Evolutionary conservation across 2,329 filamentous ascomycete species (phyloP), one percentile per base, ranked within the genome.

Genomic region (Ceratocystis colombiana): DNA sequence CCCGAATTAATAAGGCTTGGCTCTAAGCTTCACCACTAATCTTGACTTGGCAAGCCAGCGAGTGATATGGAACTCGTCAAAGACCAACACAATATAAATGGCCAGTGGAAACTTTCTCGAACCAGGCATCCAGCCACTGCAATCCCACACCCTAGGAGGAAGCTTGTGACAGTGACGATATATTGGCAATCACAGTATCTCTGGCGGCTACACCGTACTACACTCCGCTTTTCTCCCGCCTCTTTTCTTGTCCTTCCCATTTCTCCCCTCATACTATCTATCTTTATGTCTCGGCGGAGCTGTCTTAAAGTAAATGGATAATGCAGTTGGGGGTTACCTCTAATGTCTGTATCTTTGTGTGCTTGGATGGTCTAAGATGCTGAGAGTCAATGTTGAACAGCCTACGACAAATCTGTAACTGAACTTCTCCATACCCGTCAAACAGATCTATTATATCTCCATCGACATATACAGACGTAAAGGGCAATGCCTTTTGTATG

Each of bases 131-230:
- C 63, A 57, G 30, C 48, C 48, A 30, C 48, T 53, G 20, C 37
- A 45, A 12, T 37, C 33, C 22, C 30, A 28, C 25, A n/a, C n/a
- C 12, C 15, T 17, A 22, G 17, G 63, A 41, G 25, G 6, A 10
- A 28, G 48, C 22, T 41, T 44, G 63, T 64, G 48, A 57, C 62
- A 53, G 45, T 22, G 65, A 61, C 45, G 63, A 64, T 59, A 59
- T 59, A 59, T 59, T 59, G 55, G 28, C 28, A 59, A 25, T 59
- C 55, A 33, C 28, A 59, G 55, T 33, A n/a, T 37, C 17, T 59
- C 55, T 59, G 55, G 55, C 55, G 55, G 55, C 55, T 59, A 59
- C 55, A 59, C 28, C 33, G 55, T 59, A 33, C 25, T n/a, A 59
- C 55, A 59, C 55, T 33, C 28, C 33, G 7, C 12, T 30, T 33